These are phyloP conservation scores for Dendrobium huoshanense DNA, from an alignment of 106 monocot species.

Conservation along the genomic window DNA sequence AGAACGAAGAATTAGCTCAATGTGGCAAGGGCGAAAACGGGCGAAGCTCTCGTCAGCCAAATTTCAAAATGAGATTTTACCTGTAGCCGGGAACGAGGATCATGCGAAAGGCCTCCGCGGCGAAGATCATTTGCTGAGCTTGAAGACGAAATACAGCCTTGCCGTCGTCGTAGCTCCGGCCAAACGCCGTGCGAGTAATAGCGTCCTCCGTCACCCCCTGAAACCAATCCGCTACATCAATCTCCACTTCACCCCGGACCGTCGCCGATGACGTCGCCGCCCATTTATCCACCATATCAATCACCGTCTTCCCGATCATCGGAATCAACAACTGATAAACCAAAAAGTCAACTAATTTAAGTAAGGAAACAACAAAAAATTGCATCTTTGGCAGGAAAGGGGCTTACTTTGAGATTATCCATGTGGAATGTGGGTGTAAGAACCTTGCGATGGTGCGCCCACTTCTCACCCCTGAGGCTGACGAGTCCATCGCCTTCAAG, in stretches of 20 bases:
- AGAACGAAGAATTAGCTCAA: background rate
- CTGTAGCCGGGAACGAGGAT: constrained; percentile 31
- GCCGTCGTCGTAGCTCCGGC: constrained; percentile 61
- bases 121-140: constrained; percentile 67
- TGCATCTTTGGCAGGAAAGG: background rate
- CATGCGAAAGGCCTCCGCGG: constrained; percentile 78
- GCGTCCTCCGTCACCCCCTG: constrained; percentile 47
- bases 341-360: background rate
- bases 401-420: constrained; percentile 74
- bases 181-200: constrained; percentile 47
- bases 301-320: constrained; percentile 47
- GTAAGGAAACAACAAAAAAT: background rate
- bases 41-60: no score
- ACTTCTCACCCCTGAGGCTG: constrained; percentile 77
- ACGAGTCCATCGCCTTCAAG: constrained; percentile 83
- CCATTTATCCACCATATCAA: constrained; percentile 57
- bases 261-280: constrained; percentile 23
- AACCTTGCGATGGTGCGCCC: constrained; percentile 74
- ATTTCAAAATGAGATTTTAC: background rate
- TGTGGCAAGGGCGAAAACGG: no score
- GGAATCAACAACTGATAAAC: constrained; percentile 55
- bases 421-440: constrained; percentile 77
- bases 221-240: constrained; percentile 60
- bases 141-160: constrained; percentile 66
- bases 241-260: constrained; percentile 58